Conservation (phyloP, 371 early-diverging fungal species). For the Apophysomyces variabilis region DNA sequence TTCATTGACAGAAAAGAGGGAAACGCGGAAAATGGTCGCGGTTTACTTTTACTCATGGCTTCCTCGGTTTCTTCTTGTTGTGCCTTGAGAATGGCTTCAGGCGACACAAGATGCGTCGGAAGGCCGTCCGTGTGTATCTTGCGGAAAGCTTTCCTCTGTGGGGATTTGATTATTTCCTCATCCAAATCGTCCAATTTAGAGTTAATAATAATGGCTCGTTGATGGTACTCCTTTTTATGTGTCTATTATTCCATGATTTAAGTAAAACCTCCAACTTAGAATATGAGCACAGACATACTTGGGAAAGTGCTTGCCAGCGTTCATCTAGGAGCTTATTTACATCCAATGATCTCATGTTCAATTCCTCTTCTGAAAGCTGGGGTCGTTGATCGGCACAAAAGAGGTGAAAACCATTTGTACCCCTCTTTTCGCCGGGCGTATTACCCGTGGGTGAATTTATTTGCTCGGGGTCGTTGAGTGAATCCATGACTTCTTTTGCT, state of each 20-base stretch:
- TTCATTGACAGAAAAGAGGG: constrained; percentile 35
- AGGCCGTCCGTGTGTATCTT: constrained; percentile 13
- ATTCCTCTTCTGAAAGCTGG: constrained; percentile 8
- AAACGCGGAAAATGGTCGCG: constrained; percentile 31
- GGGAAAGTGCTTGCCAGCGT: constrained; percentile 18
- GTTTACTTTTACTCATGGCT: constrained; percentile 23
- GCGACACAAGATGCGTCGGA: constrained; percentile 45
- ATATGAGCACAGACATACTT: constrained; percentile 14
- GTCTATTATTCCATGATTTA: constrained; percentile 8
- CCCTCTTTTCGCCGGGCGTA: constrained; percentile 9
- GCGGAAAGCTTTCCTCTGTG: constrained; percentile 14
- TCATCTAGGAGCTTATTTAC: constrained; percentile 10
- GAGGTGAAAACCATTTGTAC: constrained; percentile 13
- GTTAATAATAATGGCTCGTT: constrained; percentile 18
- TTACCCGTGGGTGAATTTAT: neutral
- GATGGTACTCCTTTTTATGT: constrained; percentile 18
- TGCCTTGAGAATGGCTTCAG: constrained; percentile 51
- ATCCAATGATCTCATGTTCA: constrained; percentile 8
- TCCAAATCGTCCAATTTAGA: constrained; percentile 20
- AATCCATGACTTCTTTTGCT: constrained; percentile 2
- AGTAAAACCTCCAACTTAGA: neutral
- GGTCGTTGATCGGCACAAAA: constrained; percentile 18
- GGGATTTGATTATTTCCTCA: constrained; percentile 5
- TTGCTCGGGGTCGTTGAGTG: neutral
- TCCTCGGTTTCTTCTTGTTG: constrained; percentile 49